Percentiles rank a stretch among this genome's conserved stretches.
Conservation (phyloP, 768 basidiomycete species). For the Rhodotorula diobovata region DNA sequence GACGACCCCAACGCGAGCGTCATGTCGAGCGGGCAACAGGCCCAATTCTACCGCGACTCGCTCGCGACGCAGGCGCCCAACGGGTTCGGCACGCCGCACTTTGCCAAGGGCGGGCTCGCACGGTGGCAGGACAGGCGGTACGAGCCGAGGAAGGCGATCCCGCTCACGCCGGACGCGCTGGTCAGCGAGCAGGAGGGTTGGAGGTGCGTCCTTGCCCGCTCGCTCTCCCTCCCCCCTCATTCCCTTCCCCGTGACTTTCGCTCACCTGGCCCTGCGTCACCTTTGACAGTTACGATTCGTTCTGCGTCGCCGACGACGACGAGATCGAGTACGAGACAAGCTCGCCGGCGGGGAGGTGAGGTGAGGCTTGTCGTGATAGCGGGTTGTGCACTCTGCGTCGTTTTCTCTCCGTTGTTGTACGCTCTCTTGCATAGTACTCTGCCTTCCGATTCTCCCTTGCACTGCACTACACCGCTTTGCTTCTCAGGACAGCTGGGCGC, state of each 20-base stretch:
- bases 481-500: too few relatives aligned
- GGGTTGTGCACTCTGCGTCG: not conserved
- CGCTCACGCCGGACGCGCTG: slow-evolving; percentile 6
- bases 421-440: not conserved
- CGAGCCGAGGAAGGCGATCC: not conserved
- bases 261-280: not conserved
- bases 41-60: slow-evolving; percentile 18
- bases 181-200: slow-evolving; percentile 14
- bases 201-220: slow-evolving; percentile 8
- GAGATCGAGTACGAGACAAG: slow-evolving; percentile 24
- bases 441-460: too few relatives aligned
- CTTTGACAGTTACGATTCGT: slow-evolving; percentile 25
- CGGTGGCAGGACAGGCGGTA: slow-evolving; percentile 3
- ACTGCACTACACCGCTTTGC: not conserved
- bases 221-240: not conserved
- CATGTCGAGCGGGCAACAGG: slow-evolving; percentile 2
- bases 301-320: slow-evolving; percentile 31
- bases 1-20: not conserved
- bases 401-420: not conserved
- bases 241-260: not conserved
- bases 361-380: not conserved
- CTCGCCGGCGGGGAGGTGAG: slow-evolving; percentile 2
- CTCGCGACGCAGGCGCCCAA: slow-evolving; percentile 20
- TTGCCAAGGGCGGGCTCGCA: not conserved
- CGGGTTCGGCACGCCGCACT: slow-evolving; percentile 7